Conservation (phyloP, 225 moss, liverwort and hornwort genomes). For the Bryum argenteum region DNA sequence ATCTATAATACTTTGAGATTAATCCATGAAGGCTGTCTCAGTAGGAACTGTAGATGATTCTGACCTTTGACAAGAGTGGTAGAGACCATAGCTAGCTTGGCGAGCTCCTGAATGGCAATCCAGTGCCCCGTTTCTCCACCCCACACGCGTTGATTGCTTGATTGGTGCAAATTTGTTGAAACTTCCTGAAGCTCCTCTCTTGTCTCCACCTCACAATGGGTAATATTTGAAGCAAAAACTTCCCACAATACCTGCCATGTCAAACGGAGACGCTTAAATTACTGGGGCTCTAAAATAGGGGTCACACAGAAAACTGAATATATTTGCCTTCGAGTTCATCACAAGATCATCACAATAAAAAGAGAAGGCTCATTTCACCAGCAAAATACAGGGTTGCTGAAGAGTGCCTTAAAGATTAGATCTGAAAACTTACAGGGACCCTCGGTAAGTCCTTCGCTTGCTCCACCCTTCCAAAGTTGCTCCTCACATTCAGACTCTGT, state of each 20-base stretch:
- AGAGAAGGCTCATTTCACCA: neutral
- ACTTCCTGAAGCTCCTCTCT: conserved; percentile 65
- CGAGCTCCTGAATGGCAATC: conserved; percentile 85
- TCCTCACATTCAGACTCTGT: conserved; percentile 87
- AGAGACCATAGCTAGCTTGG: conserved; percentile 84
- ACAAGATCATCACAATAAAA: neutral
- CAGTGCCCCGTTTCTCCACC: conserved; percentile 84
- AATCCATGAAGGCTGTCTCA: neutral
- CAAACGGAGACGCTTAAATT: neutral
- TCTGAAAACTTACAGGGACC: conserved; percentile 63
- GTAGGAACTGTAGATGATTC: neutral
- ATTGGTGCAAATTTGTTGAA: conserved; percentile 48
- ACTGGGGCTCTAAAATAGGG: neutral
- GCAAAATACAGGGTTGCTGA: neutral
- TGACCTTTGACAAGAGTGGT: conserved; percentile 63
- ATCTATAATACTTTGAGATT: neutral
- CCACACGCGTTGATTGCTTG: conserved; percentile 49
- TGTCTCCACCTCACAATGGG: conserved; percentile 91
- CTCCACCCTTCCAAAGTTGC: conserved; percentile 51
- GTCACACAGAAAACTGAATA: neutral
- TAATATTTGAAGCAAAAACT: conserved; percentile 78
- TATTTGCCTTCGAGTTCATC: neutral
- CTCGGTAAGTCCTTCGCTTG: conserved; percentile 60
- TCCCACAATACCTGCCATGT: conserved; percentile 77
- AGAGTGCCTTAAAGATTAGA: conserved; percentile 4